Percentiles rank a stretch among this genome's conserved stretches.
phyloP scores from a whole-genome alignment of 176 grass and related monocot species.

The Oryza longistaminata region DNA sequence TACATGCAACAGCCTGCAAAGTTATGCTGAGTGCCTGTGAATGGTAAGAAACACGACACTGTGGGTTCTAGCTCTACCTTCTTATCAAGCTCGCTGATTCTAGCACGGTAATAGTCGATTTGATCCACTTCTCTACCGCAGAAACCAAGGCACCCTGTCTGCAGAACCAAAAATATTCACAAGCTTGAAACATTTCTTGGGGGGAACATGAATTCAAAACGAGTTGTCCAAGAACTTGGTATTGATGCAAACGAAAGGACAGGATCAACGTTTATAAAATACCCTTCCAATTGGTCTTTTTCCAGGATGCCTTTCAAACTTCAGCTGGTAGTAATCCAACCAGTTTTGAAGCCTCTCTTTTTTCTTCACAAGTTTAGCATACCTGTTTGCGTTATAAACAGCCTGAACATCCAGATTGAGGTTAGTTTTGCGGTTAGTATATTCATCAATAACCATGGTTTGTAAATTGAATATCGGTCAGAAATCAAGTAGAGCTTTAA shows the following conservation, averaged over 20 bases:
- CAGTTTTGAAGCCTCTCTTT: constrained; percentile 87
- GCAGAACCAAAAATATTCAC: constrained; percentile 39
- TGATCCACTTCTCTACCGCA: constrained; percentile 70
- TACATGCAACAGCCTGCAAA: not conserved
- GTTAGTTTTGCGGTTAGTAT: not conserved
- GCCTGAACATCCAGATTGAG: constrained; percentile 50
- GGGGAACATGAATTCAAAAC: not conserved
- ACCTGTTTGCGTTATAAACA: constrained; percentile 96
- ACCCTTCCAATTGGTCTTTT: constrained; percentile 78
- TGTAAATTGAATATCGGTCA: not conserved
- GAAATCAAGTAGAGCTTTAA: constrained; percentile 1
- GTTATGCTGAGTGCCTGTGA: not conserved
- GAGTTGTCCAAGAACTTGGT: not conserved
- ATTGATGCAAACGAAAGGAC: not conserved
- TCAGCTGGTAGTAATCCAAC: constrained; percentile 90
- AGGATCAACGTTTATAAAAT: constrained; percentile 21
- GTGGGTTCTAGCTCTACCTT: constrained; percentile 43
- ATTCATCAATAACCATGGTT: not conserved
- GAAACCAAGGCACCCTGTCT: constrained; percentile 81
- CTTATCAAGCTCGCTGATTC: constrained; percentile 66
- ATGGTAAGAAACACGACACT: not conserved
- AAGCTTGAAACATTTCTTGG: constrained; percentile 1
- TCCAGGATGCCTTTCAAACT: constrained; percentile 83
- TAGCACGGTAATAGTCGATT: constrained; percentile 67
- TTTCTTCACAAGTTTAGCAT: constrained; percentile 72